These are phyloP conservation scores for Liquidambar formosana DNA, from an alignment of 164 flowering plant species.

Conservation along the genomic window DNA sequence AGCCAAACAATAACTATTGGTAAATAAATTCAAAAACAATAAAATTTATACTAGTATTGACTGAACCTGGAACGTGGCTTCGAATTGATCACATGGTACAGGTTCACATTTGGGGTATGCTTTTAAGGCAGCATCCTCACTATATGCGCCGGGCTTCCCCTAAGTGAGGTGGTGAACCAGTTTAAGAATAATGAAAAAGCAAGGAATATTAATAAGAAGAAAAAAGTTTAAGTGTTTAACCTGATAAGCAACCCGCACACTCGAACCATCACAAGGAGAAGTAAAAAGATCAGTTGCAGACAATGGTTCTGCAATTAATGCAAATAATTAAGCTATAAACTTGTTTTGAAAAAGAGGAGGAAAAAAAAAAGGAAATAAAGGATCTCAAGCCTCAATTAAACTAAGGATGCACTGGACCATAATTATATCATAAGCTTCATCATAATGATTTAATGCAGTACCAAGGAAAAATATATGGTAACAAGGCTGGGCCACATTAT, in stretches of 20 bases:
- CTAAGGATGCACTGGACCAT: neutral
- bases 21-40: neutral
- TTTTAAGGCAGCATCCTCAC: conserved; percentile 71
- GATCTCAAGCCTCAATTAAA: neutral
- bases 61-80: conserved; percentile 63
- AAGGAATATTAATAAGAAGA: neutral
- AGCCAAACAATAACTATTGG: neutral
- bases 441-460: neutral
- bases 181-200: conserved; percentile 2
- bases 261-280: conserved; percentile 36
- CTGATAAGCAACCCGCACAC: conserved; percentile 61
- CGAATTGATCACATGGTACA: conserved; percentile 71
- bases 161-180: conserved; percentile 14
- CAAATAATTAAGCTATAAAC: conserved; percentile 1
- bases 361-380: neutral
- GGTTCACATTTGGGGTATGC: conserved; percentile 68
- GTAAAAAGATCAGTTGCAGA: conserved; percentile 33
- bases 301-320: conserved; percentile 50
- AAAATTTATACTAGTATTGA: neutral
- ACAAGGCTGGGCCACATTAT: neutral
- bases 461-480: neutral
- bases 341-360: neutral
- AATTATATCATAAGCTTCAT: neutral
- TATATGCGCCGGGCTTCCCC: conserved; percentile 68
- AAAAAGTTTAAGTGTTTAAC: conserved; percentile 20